Percentiles rank a stretch among this genome's conserved stretches.
These are phyloP conservation scores for Diplocarpon mali DNA, from an alignment of 2,329 filamentous ascomycete genomes.

Conservation along the genomic window DNA sequence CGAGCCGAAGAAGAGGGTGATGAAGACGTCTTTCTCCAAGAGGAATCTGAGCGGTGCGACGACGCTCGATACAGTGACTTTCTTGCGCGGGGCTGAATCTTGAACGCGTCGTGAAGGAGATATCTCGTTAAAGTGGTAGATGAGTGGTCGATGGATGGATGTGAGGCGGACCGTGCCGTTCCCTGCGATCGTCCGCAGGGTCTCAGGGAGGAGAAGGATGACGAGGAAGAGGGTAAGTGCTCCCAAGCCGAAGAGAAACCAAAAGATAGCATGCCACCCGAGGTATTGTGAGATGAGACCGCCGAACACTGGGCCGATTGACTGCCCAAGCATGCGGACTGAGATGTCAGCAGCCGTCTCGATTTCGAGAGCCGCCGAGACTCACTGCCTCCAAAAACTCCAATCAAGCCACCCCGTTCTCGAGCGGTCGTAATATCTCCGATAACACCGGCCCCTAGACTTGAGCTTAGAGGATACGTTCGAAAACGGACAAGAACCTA, in stretches of 20 bases:
- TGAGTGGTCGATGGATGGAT: slow-evolving; percentile 32
- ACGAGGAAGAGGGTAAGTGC: slow-evolving; percentile 29
- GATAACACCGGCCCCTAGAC: slow-evolving; percentile 30
- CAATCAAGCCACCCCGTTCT: slow-evolving; percentile 31
- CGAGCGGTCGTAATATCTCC: slow-evolving; percentile 30
- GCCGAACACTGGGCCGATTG: slow-evolving; percentile 35
- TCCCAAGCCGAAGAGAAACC: slow-evolving; percentile 31
- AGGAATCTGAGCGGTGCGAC: slow-evolving; percentile 32
- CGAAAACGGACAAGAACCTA: slow-evolving; percentile 11
- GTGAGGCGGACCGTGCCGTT: slow-evolving; percentile 30
- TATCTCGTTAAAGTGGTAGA: slow-evolving; percentile 23
- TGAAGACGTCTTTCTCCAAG: slow-evolving; percentile 35
- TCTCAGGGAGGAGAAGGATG: slow-evolving; percentile 33
- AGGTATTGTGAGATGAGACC: slow-evolving; percentile 28
- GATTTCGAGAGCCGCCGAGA: background rate
- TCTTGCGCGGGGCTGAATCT: slow-evolving; percentile 12
- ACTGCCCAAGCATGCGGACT: slow-evolving; percentile 34
- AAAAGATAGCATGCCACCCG: slow-evolving; percentile 31
- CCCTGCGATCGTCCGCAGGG: slow-evolving; percentile 30
- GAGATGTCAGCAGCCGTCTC: slow-evolving; percentile 3
- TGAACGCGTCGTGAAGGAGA: slow-evolving; percentile 1
- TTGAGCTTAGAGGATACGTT: no score
- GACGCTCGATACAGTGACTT: slow-evolving; percentile 28
- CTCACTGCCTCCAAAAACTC: slow-evolving; percentile 30
- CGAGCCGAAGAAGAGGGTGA: slow-evolving; percentile 33